Conservation (phyloP, 1,284 basidiomycete genomes). For the Hymenochaete sp. region DNA sequence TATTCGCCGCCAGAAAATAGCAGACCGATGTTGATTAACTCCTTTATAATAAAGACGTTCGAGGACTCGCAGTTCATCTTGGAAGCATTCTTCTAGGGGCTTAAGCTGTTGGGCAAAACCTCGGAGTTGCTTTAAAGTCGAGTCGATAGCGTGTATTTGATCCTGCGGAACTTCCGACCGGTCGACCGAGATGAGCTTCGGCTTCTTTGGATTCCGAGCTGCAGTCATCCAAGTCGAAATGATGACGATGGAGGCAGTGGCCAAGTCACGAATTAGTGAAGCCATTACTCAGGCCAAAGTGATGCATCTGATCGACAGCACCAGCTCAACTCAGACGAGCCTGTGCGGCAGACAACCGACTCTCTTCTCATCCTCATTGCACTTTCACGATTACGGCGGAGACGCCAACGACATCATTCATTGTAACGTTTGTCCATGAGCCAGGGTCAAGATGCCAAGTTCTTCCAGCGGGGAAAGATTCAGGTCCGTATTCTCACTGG, state of each 20-base stretch:
- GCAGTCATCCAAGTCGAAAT: too few relatives aligned
- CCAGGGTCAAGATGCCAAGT: conserved; percentile 78
- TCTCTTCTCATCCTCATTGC: not conserved
- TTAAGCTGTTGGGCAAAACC: conserved; percentile 42
- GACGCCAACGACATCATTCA: too few relatives aligned
- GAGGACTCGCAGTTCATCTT: conserved; percentile 50
- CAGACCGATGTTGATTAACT: conserved; percentile 67
- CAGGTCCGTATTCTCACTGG: conserved; percentile 49
- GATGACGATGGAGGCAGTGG: too few relatives aligned
- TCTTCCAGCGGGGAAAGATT: conserved; percentile 86
- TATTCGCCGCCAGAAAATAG: conserved; percentile 63
- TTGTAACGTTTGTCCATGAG: conserved; percentile 37
- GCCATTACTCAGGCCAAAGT: too few relatives aligned
- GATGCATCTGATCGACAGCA: too few relatives aligned
- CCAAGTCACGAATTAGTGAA: too few relatives aligned
- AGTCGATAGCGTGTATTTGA: conserved; percentile 40
- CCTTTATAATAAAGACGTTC: conserved; percentile 69
- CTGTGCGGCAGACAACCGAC: too few relatives aligned
- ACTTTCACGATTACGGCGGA: not conserved
- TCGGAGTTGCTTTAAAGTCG: conserved; percentile 53
- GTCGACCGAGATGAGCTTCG: conserved; percentile 23
- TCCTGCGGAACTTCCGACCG: conserved; percentile 31
- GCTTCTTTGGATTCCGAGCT: conserved; percentile 10
- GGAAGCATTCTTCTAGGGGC: conserved; percentile 33
- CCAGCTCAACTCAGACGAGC: too few relatives aligned